These are phyloP conservation scores for Alternaria incomplexa DNA, from an alignment of 2,329 filamentous ascomycete genomes.

Conservation along the genomic window DNA sequence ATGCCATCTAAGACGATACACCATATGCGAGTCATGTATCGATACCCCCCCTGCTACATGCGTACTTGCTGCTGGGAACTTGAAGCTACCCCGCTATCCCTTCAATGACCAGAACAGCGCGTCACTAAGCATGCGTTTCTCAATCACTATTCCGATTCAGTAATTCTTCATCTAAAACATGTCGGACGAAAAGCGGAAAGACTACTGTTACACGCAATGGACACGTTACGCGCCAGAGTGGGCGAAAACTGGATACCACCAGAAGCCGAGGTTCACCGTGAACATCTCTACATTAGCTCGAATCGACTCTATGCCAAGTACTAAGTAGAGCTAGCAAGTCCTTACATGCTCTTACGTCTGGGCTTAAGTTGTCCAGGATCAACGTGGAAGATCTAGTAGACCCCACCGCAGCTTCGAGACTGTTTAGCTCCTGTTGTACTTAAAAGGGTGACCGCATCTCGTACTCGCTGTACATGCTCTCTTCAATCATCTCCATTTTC, in stretches of 20 bases:
- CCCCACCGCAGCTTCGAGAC: constrained; percentile 5
- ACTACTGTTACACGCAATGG: not conserved
- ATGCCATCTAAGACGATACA: not conserved
- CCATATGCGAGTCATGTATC: not conserved
- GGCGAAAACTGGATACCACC: constrained; percentile 1
- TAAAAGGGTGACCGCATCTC: not conserved
- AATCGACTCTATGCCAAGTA: constrained; percentile 1
- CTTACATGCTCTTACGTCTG: not conserved
- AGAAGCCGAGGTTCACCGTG: constrained; percentile 20
- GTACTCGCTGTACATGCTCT: not conserved
- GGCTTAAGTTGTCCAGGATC: not conserved
- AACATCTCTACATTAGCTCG: not conserved
- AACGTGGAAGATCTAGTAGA: constrained; percentile 3
- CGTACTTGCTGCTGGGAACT: not conserved
- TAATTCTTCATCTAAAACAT: not conserved
- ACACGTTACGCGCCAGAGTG: not conserved
- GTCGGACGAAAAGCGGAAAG: not conserved
- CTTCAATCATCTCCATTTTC: not conserved
- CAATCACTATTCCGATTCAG: not conserved
- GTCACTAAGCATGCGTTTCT: not conserved
- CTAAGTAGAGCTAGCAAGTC: not conserved
- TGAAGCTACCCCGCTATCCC: constrained; percentile 10
- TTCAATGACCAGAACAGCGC: not conserved
- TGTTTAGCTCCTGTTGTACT: not conserved
- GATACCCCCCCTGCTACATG: constrained; percentile 4